phyloP scores from a whole-genome alignment of 495 filamentous ascomycete species.

The Tirmania nivea region DNA sequence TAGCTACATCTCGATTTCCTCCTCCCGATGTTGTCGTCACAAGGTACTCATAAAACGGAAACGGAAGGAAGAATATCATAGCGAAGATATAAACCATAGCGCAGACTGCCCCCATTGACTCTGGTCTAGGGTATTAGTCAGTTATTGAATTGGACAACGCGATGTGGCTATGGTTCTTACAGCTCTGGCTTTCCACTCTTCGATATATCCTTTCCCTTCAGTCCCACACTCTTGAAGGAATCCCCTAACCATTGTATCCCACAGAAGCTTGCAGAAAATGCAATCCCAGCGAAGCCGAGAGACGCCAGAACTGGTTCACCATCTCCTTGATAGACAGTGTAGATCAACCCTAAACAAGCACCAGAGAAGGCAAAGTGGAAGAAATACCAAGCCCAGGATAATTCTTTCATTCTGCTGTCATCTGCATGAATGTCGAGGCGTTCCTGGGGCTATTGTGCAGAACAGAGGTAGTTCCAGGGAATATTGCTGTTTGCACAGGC shows the following conservation, averaged over 20 bases:
- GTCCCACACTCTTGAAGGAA: constrained; percentile 65
- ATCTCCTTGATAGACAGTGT: constrained; percentile 63
- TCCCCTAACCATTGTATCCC: constrained; percentile 90
- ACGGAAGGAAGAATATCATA: constrained; percentile 81
- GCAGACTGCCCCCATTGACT: constrained; percentile 93
- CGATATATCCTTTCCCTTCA: constrained; percentile 79
- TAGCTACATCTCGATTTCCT: constrained; percentile 68
- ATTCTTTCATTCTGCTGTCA: not conserved
- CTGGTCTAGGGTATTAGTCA: constrained; percentile 33
- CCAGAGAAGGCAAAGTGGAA: constrained; percentile 43
- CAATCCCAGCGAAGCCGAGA: constrained; percentile 63
- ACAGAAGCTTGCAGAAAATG: constrained; percentile 56
- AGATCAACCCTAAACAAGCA: constrained; percentile 49
- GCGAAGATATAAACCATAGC: constrained; percentile 75
- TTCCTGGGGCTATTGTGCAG: not conserved
- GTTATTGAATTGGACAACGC: too few species aligned
- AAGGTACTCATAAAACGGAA: constrained; percentile 95
- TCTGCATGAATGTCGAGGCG: not conserved
- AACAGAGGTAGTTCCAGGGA: too few species aligned
- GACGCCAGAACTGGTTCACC: constrained; percentile 79
- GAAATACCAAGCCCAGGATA: constrained; percentile 11
- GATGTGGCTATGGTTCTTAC: constrained; percentile 25
- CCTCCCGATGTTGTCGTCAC: constrained; percentile 88
- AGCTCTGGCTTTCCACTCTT: constrained; percentile 55
- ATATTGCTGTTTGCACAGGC: too few species aligned